Evolutionary conservation across 176 grass and related monocot species (phyloP).

Genomic region (Puccinellia tenuiflora): DNA sequence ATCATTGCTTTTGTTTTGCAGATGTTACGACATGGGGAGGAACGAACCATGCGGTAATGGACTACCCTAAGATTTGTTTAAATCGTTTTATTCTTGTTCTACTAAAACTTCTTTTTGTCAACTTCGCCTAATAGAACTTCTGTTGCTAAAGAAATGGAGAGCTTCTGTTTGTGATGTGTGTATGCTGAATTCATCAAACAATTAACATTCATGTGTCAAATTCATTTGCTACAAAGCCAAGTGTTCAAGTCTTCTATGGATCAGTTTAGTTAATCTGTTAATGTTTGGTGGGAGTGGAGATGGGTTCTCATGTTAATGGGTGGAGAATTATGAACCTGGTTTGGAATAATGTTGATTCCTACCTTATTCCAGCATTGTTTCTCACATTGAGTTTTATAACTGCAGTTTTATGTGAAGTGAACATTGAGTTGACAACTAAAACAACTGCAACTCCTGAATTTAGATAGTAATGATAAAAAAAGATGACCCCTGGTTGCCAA

Average conservation of each 20-base stretch:
- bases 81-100: too few species aligned
- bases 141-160: background rate
- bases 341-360: background rate
- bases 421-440: background rate
- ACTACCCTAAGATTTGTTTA: too few species aligned
- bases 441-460: background rate
- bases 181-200: background rate
- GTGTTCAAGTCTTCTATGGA: background rate
- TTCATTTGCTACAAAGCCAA: background rate
- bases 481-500: background rate
- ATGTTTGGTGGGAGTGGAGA: background rate
- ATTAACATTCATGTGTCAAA: background rate
- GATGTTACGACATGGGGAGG: too few species aligned
- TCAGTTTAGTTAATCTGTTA: background rate
- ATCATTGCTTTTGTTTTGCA: too few species aligned
- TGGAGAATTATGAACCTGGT: background rate
- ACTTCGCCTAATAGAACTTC: background rate
- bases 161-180: background rate
- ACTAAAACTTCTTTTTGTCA: background rate
- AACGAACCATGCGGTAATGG: too few species aligned
- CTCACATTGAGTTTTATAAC: background rate
- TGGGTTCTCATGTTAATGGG: background rate
- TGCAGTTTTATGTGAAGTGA: background rate
- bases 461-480: background rate
- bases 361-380: background rate